Conservation (phyloP, 129 eudicot genomes). For the Scalesia atractyloides region DNA sequence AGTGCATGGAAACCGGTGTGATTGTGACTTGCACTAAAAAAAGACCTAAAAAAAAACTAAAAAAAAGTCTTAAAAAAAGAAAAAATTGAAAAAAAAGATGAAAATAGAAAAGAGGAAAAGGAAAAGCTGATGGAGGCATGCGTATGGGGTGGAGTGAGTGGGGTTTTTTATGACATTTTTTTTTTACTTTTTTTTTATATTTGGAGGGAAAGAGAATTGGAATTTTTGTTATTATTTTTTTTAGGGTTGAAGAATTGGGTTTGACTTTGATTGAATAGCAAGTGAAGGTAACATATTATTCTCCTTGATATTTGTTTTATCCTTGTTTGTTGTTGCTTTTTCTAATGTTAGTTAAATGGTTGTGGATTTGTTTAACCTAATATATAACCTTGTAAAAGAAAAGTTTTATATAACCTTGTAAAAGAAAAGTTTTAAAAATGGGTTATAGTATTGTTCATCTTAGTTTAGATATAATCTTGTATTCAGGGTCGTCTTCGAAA, state of each 20-base stretch:
- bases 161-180: conserved; percentile 31
- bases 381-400: background rate
- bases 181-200: conserved; percentile 4
- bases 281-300: conserved; percentile 30
- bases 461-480: background rate
- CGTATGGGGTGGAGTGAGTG: conserved; percentile 43
- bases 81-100: too few relatives aligned
- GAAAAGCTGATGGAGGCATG: conserved; percentile 43
- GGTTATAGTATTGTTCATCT: background rate
- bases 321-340: background rate
- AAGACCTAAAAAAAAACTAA: conserved; percentile 13
- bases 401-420: background rate
- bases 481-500: too few relatives aligned
- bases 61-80: background rate
- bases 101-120: conserved; percentile 11
- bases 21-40: conserved; percentile 42
- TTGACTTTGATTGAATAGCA: conserved; percentile 44
- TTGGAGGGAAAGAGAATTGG: conserved; percentile 31
- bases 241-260: conserved; percentile 40
- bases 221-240: conserved; percentile 27
- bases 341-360: background rate
- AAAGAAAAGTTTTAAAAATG: background rate
- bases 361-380: background rate
- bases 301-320: conserved; percentile 23
- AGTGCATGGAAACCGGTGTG: conserved; percentile 91